phyloP scores from a whole-genome alignment of 1,284 basidiomycete species.

The Fomitopsis pinicola region DNA sequence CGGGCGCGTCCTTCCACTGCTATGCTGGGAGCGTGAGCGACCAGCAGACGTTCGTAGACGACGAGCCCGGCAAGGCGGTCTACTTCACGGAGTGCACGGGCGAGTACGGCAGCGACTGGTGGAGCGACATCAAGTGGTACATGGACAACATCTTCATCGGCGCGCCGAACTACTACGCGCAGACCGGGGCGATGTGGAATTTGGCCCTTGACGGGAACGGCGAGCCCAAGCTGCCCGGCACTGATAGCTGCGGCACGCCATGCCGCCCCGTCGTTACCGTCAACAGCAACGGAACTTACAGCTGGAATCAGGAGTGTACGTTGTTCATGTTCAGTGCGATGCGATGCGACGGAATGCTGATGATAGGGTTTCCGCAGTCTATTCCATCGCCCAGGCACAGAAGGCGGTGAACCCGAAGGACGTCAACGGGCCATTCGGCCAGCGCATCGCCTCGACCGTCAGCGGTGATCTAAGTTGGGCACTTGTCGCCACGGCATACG shows the following conservation, averaged over 20 bases:
- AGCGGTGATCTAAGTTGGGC: slow-evolving; percentile 55
- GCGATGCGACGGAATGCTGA: neutral
- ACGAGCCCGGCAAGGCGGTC: slow-evolving; percentile 43
- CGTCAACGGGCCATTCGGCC: slow-evolving; percentile 59
- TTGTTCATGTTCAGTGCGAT: neutral
- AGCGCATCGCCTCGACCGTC: slow-evolving; percentile 61
- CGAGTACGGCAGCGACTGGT: slow-evolving; percentile 64
- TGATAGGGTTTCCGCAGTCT: slow-evolving; percentile 40
- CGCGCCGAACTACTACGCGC: slow-evolving; percentile 40
- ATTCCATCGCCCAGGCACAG: slow-evolving; percentile 69
- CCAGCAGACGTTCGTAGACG: slow-evolving; percentile 41
- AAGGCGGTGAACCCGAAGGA: slow-evolving; percentile 71
- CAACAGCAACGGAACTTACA: slow-evolving; percentile 58
- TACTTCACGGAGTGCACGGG: slow-evolving; percentile 53
- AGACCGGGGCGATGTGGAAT: slow-evolving; percentile 69
- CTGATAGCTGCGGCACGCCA: slow-evolving; percentile 55
- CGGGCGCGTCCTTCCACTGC: slow-evolving; percentile 49
- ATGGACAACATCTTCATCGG: slow-evolving; percentile 63
- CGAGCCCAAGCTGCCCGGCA: slow-evolving; percentile 59
- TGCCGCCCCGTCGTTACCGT: slow-evolving; percentile 65
- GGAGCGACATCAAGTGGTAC: slow-evolving; percentile 78
- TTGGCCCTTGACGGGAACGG: slow-evolving; percentile 60
- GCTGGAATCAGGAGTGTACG: slow-evolving; percentile 69
- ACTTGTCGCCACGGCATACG: slow-evolving; percentile 58
- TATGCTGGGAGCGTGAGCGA: slow-evolving; percentile 38